Percentiles rank a stretch among this genome's conserved stretches.
phyloP scores from a whole-genome alignment of 2,329 filamentous ascomycete genomes.

The Cryphonectria nitschkei region DNA sequence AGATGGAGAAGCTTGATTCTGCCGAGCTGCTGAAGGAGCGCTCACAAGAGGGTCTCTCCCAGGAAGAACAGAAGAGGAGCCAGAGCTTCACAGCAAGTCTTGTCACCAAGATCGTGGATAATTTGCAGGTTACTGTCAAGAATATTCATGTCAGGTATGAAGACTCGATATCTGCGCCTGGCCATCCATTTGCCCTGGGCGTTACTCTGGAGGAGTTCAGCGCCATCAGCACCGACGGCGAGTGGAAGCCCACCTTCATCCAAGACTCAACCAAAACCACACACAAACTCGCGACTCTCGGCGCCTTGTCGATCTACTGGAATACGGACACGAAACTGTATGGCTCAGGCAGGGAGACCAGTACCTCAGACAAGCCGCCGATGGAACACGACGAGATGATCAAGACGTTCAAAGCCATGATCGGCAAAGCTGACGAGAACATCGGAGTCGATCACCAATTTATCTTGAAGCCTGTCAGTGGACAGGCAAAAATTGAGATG shows the following conservation, averaged over 20 bases:
- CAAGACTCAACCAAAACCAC: constrained; percentile 82
- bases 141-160: constrained; percentile 99
- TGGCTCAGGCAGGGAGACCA: constrained; percentile 76
- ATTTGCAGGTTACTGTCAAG: constrained; percentile 95
- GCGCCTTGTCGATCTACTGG: constrained; percentile 94
- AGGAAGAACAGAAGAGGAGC: constrained; percentile 95
- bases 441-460: constrained; percentile 72
- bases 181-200: constrained; percentile 92
- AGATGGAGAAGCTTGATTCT: constrained; percentile 98
- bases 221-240: constrained; percentile 90
- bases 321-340: constrained; percentile 90
- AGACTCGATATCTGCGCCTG: constrained; percentile 92
- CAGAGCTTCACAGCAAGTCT: constrained; percentile 97
- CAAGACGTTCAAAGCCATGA: constrained; percentile 75
- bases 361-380: constrained; percentile 60
- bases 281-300: constrained; percentile 91
- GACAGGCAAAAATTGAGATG: constrained; percentile 90
- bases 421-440: constrained; percentile 58
- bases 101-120: constrained; percentile 96
- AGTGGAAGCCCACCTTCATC: constrained; percentile 96
- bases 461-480: constrained; percentile 93
- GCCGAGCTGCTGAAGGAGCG: constrained; percentile 93
- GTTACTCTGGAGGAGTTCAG: constrained; percentile 95
- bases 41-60: constrained; percentile 88
- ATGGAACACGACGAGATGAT: constrained; percentile 78